phyloP scores from a whole-genome alignment of 75 land plant species.

The Selaginella moellendorffii region DNA sequence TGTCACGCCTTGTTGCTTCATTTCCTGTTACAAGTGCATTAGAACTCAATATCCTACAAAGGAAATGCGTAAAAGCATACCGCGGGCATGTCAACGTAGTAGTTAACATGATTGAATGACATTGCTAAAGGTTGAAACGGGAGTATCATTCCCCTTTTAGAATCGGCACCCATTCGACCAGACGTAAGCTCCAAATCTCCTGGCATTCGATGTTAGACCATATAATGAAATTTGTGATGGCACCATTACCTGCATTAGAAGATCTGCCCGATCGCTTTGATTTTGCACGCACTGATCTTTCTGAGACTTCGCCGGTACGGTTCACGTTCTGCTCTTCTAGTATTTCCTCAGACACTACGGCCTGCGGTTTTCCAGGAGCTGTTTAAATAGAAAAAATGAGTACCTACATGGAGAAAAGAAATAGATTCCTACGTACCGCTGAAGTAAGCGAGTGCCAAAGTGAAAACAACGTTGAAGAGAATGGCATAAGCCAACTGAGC shows the following conservation, averaged over 20 bases:
- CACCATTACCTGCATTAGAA: too few relatives aligned
- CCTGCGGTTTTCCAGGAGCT: conserved; percentile 8
- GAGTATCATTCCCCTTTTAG: background rate
- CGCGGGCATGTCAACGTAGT: background rate
- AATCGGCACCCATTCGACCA: background rate
- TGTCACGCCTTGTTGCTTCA: background rate
- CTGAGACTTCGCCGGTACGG: background rate
- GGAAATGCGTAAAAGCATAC: too few relatives aligned
- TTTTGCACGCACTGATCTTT: too few relatives aligned
- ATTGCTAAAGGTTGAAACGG: background rate
- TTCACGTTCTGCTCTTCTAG: background rate
- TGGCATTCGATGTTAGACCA: too few relatives aligned
- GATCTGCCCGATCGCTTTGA: too few relatives aligned
- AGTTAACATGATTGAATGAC: background rate
- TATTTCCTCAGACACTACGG: background rate
- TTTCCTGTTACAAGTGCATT: too few relatives aligned
- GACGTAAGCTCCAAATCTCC: background rate
- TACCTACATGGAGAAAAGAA: too few relatives aligned
- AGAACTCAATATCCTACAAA: too few relatives aligned
- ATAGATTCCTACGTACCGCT: conserved; percentile 7
- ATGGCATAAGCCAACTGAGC: background rate
- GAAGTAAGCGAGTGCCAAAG: background rate
- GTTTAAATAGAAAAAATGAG: too few relatives aligned
- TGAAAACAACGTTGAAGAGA: conserved; percentile 5
- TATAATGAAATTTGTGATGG: too few relatives aligned